Evolutionary conservation across 78 protist species (phyloP).

Genomic region (Mastigamoeba balamuthi): DNA sequence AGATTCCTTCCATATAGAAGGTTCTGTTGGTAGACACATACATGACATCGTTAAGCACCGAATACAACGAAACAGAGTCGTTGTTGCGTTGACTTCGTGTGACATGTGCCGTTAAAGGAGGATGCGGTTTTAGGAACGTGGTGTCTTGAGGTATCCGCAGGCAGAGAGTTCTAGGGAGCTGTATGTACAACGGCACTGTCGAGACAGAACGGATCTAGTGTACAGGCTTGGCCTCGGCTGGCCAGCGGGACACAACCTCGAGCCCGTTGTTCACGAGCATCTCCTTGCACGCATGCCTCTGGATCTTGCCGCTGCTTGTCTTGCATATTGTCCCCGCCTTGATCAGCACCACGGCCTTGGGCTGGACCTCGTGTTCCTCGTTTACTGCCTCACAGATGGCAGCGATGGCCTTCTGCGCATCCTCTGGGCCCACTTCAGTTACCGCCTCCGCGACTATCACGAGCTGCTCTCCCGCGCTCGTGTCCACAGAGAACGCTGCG

Average conservation of each 20-base stretch:
- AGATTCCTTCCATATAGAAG: too few relatives aligned
- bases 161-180: not conserved
- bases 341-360: not conserved
- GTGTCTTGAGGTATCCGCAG: too few relatives aligned
- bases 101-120: too few relatives aligned
- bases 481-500: not conserved
- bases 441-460: not conserved
- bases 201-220: too few relatives aligned
- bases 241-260: too few relatives aligned
- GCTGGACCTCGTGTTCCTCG: not conserved
- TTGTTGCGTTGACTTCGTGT: too few relatives aligned
- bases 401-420: not conserved
- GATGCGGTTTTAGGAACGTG: too few relatives aligned
- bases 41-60: too few relatives aligned
- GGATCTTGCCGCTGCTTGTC: not conserved
- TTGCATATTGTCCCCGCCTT: not conserved
- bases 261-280: not conserved
- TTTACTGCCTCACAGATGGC: not conserved
- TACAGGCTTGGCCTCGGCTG: too few relatives aligned
- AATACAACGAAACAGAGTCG: too few relatives aligned
- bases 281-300: not conserved
- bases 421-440: not conserved
- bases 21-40: too few relatives aligned
- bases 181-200: not conserved
- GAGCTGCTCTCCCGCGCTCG: not conserved